Conservation (phyloP, 202 grass and related monocot species). For the Setaria viridis region DNA sequence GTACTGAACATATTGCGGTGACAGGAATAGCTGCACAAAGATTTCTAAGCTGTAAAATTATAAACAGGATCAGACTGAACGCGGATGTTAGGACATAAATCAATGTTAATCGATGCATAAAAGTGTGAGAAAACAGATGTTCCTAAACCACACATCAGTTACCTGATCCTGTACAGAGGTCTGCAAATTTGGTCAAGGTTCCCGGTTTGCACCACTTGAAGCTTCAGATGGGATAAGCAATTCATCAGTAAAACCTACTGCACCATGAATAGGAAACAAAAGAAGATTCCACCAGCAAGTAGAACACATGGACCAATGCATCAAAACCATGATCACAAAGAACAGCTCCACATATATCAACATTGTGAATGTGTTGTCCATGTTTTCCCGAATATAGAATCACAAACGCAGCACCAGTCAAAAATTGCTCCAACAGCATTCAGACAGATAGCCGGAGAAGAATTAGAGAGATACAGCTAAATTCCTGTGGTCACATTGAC, state of each 20-base stretch:
- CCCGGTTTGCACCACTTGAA: neutral
- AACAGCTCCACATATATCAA: conserved; percentile 37
- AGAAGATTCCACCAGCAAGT: conserved; percentile 42
- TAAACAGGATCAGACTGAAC: conserved; percentile 20
- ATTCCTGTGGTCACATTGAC: conserved; percentile 42
- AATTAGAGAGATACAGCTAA: conserved; percentile 46
- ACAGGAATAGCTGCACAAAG: conserved; percentile 27
- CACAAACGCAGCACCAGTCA: conserved; percentile 28
- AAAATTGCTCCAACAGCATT: conserved; percentile 37
- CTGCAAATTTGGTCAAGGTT: conserved; percentile 15
- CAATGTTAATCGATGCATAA: conserved; percentile 21
- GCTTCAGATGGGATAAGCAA: conserved; percentile 34
- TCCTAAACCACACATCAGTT: conserved; percentile 25
- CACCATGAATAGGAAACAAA: conserved; percentile 24
- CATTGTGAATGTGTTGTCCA: conserved; percentile 25
- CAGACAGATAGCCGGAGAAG: conserved; percentile 13
- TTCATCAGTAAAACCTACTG: conserved; percentile 19
- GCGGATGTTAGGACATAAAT: conserved; percentile 1
- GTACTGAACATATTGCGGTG: conserved; percentile 3
- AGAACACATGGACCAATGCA: conserved; percentile 12
- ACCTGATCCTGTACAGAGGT: conserved; percentile 41
- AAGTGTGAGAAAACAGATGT: neutral
- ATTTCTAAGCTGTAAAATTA: conserved; percentile 12
- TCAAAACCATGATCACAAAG: conserved; percentile 22
- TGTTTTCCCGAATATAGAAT: conserved; percentile 38